Conservation (phyloP, 2,329 filamentous ascomycete species). For the Pseudocercospora macadamiae region DNA sequence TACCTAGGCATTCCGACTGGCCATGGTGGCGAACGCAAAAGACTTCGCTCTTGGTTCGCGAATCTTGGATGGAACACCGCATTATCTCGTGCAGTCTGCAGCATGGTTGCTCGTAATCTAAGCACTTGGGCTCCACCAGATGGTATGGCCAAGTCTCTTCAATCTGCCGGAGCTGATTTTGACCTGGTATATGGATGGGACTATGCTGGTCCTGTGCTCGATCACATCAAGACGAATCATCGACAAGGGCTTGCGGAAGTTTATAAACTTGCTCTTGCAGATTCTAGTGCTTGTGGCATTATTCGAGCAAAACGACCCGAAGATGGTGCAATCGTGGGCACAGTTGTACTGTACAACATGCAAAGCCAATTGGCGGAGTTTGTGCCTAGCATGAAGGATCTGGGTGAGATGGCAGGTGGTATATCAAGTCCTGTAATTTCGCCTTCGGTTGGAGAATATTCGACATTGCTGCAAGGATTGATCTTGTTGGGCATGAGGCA, state of each 20-base stretch:
- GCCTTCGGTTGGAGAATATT: conserved; percentile 67
- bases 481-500: conserved; percentile 80
- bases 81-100: conserved; percentile 65
- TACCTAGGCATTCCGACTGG: conserved; percentile 81
- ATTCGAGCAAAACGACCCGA: conserved; percentile 76
- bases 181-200: conserved; percentile 82
- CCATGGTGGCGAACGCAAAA: conserved; percentile 63
- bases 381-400: conserved; percentile 68
- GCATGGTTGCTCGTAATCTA: conserved; percentile 75
- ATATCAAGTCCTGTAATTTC: conserved; percentile 80
- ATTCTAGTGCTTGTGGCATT: conserved; percentile 74
- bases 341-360: conserved; percentile 76
- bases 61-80: conserved; percentile 83
- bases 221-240: conserved; percentile 73
- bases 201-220: conserved; percentile 72
- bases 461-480: conserved; percentile 74
- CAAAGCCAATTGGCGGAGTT: conserved; percentile 69
- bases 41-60: conserved; percentile 79
- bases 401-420: conserved; percentile 66
- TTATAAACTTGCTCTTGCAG: conserved; percentile 74
- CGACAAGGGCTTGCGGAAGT: conserved; percentile 79
- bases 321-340: conserved; percentile 72
- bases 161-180: conserved; percentile 74
- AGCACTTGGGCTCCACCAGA: conserved; percentile 74
- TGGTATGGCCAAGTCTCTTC: conserved; percentile 72